These are phyloP conservation scores for Dactylorhiza incarnata DNA, from an alignment of 106 monocot genomes.

Conservation along the genomic window DNA sequence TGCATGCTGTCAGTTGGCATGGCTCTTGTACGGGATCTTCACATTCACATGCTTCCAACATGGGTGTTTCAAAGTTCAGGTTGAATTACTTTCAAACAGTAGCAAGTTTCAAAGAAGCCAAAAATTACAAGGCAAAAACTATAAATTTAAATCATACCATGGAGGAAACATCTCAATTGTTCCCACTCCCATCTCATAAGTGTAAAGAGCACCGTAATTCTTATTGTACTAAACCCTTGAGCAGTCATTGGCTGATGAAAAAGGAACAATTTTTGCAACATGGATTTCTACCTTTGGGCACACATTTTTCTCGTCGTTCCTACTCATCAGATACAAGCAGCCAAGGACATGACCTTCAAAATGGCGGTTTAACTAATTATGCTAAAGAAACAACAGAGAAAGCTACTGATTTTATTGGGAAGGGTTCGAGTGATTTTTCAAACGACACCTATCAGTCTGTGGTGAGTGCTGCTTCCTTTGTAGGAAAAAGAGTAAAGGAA, in stretches of 20 bases:
- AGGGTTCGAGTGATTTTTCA: conserved; percentile 40
- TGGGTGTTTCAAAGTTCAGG: conserved; percentile 10
- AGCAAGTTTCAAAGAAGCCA: conserved; percentile 4
- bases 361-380: conserved; percentile 15
- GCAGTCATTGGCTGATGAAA: conserved; percentile 8
- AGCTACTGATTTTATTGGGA: conserved; percentile 25
- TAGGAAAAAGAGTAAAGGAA: conserved; percentile 50
- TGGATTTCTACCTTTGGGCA: conserved; percentile 11
- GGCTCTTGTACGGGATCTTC: conserved; percentile 15
- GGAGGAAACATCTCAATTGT: background rate
- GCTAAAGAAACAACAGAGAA: conserved; percentile 21
- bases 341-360: conserved; percentile 20
- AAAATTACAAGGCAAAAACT: conserved; percentile 9
- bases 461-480: conserved; percentile 26
- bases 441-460: conserved; percentile 32
- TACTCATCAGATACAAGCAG: conserved; percentile 44
- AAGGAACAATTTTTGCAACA: conserved; percentile 11
- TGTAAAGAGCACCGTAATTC: conserved; percentile 2
- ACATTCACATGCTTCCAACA: conserved; percentile 5
- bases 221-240: conserved; percentile 12
- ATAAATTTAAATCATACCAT: conserved; percentile 3
- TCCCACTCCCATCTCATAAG: conserved; percentile 13
- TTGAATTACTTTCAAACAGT: conserved; percentile 8
- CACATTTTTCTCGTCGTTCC: conserved; percentile 13
- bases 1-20: conserved; percentile 6